Evolutionary conservation across 768 basidiomycete species (phyloP), one percentile per base, ranked within the genome.

Genomic region (Ephemerocybe angulata): DNA sequence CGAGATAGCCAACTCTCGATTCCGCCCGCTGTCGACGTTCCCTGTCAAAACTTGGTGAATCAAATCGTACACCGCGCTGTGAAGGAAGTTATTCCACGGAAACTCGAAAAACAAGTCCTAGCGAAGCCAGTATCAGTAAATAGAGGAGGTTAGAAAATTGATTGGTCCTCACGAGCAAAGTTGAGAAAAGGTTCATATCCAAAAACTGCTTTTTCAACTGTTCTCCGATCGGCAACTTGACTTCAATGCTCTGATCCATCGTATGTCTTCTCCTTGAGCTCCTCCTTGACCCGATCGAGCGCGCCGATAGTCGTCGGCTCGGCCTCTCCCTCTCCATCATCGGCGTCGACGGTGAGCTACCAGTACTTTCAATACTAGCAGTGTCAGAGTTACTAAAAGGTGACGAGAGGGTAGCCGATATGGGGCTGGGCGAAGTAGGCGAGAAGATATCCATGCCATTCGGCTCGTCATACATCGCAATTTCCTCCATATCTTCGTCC

Each of bases 31-130:
- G 42, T 93, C 90, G 21, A 94, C 80, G 24, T 86, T 83, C 13
- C 93, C 95, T 1, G 90, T 95, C 53, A 99, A 78, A 42, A 98
- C 87, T 68, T 98, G 97, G 66, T 98, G 97, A 1, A 98, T 78
- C 55, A 97, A 76, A 67, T 99, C 97, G 66, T 98, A 98, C 17
- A 97, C 93, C 28, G 94, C 88, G 63, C 91, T 93, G 67, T 99
- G 97, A 28, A 98, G 72, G 68, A 98, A 98, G 67, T 98, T 98
- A 71, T 99, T 98, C 88, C 91, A 93, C 0, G 95, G 94, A 63
- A 88, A 97, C 57, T 89, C 87, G 67, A 98, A 98, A 76, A 98
- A 98, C 33, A 98, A 77, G 62, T 95, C 90, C 93, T 96, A 62
- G 33, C 10, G 33, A 17, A 8, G 10, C 8, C 17, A 35, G 17